Evolutionary conservation across 768 basidiomycete genomes (phyloP), one percentile per base, ranked within the genome.

Genomic region (Dictyophora rubrovolvata): DNA sequence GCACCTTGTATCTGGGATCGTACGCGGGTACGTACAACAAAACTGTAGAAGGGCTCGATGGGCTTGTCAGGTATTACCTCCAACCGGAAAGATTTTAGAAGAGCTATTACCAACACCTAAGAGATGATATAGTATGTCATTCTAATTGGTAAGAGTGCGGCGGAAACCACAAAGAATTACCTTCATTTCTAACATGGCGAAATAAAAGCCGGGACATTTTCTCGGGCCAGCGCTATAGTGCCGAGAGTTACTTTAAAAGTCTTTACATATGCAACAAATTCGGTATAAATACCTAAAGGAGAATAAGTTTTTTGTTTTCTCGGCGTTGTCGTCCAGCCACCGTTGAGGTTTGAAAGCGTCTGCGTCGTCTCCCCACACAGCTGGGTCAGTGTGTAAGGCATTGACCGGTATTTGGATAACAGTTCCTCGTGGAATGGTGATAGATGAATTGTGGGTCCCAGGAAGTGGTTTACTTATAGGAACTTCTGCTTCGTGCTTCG

Each of bases 41-140:
- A 85, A 55, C 82, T 82, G 63, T 83, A 81, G 67, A 85, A 84
- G 21, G 80, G 66, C 63, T 84, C 83, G 51, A 85, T 83, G 36
- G 82, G 72, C 53, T 72, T 54, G 18, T 49, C 61, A 33, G 50
- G 64, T 20, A 72, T 66, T 61, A 79, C 80, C 2, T 74, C 69
- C 64, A 84, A 83, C 8, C 76, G 73, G 65, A 83, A 85, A 35
- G 78, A 76, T 34, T 72, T 76, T 63, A 85, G 66, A 35, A 85
- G 76, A 11, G 77, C 75, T 21, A 79, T 67, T 28, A 75, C 71
- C 55, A 83, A 70, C n/a, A 69, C 72, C 71, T 71, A 23, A 53
- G 21, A 47, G 22, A 21, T 20, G 48, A 37, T 34, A 12, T 55
- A 20, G 36, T 14, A 21, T 48, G 61, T 48, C 55, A 54, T 20